Evolutionary conservation across 2,329 filamentous ascomycete genomes (phyloP).

Genomic region (Didymella arachidicola): DNA sequence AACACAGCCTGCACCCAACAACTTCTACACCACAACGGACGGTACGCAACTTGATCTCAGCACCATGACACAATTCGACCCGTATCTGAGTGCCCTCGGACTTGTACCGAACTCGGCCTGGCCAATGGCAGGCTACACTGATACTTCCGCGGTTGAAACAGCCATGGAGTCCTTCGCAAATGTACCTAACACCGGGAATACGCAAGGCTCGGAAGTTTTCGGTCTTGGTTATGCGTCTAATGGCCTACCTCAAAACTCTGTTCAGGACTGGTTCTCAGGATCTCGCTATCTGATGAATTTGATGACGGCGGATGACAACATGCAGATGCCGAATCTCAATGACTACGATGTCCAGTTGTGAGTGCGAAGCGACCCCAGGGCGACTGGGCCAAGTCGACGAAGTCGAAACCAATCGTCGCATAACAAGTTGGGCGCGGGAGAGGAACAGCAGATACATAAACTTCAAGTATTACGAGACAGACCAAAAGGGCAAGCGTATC

Average conservation of each 20-base stretch:
- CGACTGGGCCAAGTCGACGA: neutral
- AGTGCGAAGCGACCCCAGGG: neutral
- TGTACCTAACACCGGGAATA: neutral
- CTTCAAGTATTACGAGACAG: neutral
- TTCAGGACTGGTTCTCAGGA: slow-evolving; percentile 72
- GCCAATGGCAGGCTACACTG: slow-evolving; percentile 30
- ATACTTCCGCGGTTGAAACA: slow-evolving; percentile 6
- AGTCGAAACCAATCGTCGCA: too few species aligned
- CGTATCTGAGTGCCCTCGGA: slow-evolving; percentile 70
- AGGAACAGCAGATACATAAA: too few species aligned
- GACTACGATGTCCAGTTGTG: slow-evolving; percentile 12
- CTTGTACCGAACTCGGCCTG: slow-evolving; percentile 59
- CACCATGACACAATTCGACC: slow-evolving; percentile 61
- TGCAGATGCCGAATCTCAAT: slow-evolving; percentile 43
- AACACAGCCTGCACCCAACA: slow-evolving; percentile 9
- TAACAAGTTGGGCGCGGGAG: too few species aligned
- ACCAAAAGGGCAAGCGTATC: neutral
- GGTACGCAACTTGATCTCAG: slow-evolving; percentile 31
- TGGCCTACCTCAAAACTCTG: slow-evolving; percentile 48
- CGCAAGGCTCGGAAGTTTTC: slow-evolving; percentile 20
- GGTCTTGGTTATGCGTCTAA: slow-evolving; percentile 10
- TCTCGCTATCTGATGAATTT: slow-evolving; percentile 71
- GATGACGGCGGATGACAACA: slow-evolving; percentile 64
- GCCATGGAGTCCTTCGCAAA: slow-evolving; percentile 22
- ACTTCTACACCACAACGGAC: slow-evolving; percentile 26